Base-by-base conservation (phyloP, 257 asterid species). In the Echites panduratus region DNA sequence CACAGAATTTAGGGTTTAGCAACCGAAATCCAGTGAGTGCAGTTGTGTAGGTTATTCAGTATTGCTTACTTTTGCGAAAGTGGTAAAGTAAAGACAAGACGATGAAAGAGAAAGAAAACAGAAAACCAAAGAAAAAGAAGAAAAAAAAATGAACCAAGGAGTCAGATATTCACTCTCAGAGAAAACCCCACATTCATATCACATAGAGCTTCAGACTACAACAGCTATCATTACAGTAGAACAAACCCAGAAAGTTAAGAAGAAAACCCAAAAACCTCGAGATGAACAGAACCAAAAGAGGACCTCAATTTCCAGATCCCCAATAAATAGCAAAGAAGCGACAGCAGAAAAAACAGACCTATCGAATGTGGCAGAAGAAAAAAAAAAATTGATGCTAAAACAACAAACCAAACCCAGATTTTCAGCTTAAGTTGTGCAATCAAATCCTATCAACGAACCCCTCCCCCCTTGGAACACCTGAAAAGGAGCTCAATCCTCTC, bases 251-350 rank as follows among this genome's bases (percentile, higher is more conserved):
- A 40, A 45, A 74, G 41, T 27, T 32, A 75, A 52, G 77, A 24
- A 49, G 56, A 63, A 61, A 57, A 58, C 70, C 72, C 22, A 20
- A 68, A 57, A 52, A 38, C 73, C 57, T 50, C 56, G 68, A 70
- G n/a, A 49, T 59, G 56, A 35, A 58, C n/a, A 63, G 72, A 62
- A 64, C 13, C 75, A 53, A 62, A n/a, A 41, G 43, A 76, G 52
- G 24, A 17, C 59, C 50, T 20, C 0, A 44, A 72, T 40, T 68
- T 81, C 84, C 87, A 89, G 96, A 89, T 82, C 89, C 83, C 82
- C 83, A 75, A 74, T 70, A 80, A 78, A 79, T 54, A 75, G 77
- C 35, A 73, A 67, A 64, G 40, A 78, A 73, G 40, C 35, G 40
- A 73, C 68, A 59, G 74, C 57, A 50, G 52, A 59, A 73, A 73